Percentiles rank a stretch among this genome's conserved stretches.
Conservation (phyloP, 768 basidiomycete species). For the Hygrophoropsis aurantiaca region DNA sequence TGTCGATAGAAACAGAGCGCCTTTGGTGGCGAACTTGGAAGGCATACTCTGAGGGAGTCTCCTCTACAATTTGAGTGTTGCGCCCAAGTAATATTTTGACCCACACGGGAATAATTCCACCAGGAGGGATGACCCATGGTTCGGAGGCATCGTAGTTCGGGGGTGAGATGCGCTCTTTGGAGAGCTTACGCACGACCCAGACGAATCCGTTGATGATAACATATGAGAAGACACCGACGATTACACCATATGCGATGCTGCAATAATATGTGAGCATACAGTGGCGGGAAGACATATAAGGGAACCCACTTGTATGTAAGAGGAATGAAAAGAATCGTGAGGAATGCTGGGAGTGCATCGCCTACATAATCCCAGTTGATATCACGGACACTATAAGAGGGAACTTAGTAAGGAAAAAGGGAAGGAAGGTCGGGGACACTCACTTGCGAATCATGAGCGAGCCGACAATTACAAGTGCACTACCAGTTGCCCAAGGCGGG, state of each 20-base stretch:
- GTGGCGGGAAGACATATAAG: background rate
- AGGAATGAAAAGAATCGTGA: conserved; percentile 78
- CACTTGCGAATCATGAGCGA: conserved; percentile 88
- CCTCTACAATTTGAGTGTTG: background rate
- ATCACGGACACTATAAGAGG: conserved; percentile 57
- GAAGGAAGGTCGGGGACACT: too few relatives aligned
- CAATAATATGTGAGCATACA: conserved; percentile 4
- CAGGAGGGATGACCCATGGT: conserved; percentile 70
- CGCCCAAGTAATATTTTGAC: conserved; percentile 34
- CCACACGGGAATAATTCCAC: conserved; percentile 68
- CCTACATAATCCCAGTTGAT: conserved; percentile 91
- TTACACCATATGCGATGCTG: conserved; percentile 89
- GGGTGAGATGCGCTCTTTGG: conserved; percentile 62
- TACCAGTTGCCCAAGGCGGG: conserved; percentile 84
- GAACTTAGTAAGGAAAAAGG: background rate
- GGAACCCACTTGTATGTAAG: conserved; percentile 68
- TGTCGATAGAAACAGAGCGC: conserved; percentile 32
- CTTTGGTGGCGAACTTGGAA: conserved; percentile 31
- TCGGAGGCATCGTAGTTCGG: conserved; percentile 65
- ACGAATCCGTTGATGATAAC: conserved; percentile 72
- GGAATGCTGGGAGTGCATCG: conserved; percentile 84
- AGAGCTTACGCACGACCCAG: conserved; percentile 50
- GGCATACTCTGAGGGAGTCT: conserved; percentile 22
- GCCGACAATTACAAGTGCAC: conserved; percentile 84
- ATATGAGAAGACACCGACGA: conserved; percentile 73